These are phyloP conservation scores for Penicillium argentinense DNA, from an alignment of 495 filamentous ascomycete species.

Conservation along the genomic window DNA sequence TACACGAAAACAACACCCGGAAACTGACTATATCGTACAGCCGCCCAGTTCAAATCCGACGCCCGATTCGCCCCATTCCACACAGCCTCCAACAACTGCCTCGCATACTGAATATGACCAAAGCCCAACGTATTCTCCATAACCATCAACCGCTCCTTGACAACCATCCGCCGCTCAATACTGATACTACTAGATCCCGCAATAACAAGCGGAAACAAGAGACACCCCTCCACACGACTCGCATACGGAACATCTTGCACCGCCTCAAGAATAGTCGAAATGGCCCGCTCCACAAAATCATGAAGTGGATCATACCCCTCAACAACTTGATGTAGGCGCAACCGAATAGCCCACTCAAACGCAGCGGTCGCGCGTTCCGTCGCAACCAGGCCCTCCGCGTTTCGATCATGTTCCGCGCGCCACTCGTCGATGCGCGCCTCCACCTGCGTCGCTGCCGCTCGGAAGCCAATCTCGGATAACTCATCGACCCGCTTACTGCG, in stretches of 20 bases:
- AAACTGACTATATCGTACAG: slow-evolving; percentile 26
- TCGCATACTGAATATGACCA: slow-evolving; percentile 25
- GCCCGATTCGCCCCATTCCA: slow-evolving; percentile 13
- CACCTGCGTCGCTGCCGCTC: slow-evolving; percentile 24
- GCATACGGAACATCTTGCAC: slow-evolving; percentile 26
- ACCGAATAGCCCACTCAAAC: slow-evolving; percentile 31
- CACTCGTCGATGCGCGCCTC: slow-evolving; percentile 23
- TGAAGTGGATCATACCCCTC: slow-evolving; percentile 25
- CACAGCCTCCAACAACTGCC: slow-evolving; percentile 23
- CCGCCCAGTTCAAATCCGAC: slow-evolving; percentile 25
- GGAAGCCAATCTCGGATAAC: slow-evolving; percentile 31
- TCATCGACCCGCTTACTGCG: slow-evolving; percentile 29
- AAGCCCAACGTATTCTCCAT: slow-evolving; percentile 33
- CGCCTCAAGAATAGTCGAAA: slow-evolving; percentile 15
- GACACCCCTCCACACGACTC: slow-evolving; percentile 26
- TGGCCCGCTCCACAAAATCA: slow-evolving; percentile 18
- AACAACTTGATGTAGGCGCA: slow-evolving; percentile 31
- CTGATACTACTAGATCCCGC: slow-evolving; percentile 24
- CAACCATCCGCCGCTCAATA: slow-evolving; percentile 27
- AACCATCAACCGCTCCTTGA: slow-evolving; percentile 32
- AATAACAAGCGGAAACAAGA: slow-evolving; percentile 30
- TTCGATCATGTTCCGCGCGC: slow-evolving; percentile 13
- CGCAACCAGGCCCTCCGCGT: slow-evolving; percentile 2
- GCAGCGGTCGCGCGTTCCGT: slow-evolving; percentile 21
- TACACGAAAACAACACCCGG: slow-evolving; percentile 31